phyloP scores from a whole-genome alignment of 352 stramenopile species.

The Pythium inflatum region DNA sequence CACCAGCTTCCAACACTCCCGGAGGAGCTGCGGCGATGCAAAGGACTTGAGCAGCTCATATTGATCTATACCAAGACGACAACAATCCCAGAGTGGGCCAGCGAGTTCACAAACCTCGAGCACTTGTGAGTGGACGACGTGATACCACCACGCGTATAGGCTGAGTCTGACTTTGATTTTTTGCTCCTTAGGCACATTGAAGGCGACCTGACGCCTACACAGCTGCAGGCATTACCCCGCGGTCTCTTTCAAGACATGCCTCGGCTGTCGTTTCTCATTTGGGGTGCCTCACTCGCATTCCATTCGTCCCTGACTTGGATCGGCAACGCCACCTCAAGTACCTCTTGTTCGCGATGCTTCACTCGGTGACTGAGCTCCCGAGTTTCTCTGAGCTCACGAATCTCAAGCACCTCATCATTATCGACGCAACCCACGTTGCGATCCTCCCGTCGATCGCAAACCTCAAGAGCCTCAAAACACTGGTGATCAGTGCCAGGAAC shows the following conservation, averaged over 20 bases:
- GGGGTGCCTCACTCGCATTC: conserved; percentile 30
- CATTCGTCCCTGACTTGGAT: too few relatives aligned
- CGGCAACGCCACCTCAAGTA: neutral
- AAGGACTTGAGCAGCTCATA: conserved; percentile 34
- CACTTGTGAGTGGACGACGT: conserved; percentile 13
- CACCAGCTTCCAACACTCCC: conserved; percentile 21
- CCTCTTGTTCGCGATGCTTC: conserved; percentile 20
- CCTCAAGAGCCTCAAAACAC: conserved; percentile 1
- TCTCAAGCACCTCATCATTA: conserved; percentile 11
- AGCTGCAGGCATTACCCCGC: conserved; percentile 4
- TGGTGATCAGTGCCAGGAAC: neutral
- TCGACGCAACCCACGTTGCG: neutral
- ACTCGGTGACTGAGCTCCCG: conserved; percentile 19
- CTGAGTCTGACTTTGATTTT: neutral
- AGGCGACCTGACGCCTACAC: conserved; percentile 25
- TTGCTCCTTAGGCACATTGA: conserved; percentile 12
- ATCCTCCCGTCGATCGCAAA: neutral
- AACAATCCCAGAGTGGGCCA: conserved; percentile 28
- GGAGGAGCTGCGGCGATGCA: conserved; percentile 17
- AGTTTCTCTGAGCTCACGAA: neutral
- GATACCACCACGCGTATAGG: neutral
- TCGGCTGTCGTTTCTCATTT: conserved; percentile 43
- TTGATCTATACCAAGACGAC: conserved; percentile 36
- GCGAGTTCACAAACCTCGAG: conserved; percentile 5
- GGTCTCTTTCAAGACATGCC: conserved; percentile 48